These are phyloP conservation scores for Mycena sp. DNA, from an alignment of 1,284 basidiomycete species.

Conservation along the genomic window DNA sequence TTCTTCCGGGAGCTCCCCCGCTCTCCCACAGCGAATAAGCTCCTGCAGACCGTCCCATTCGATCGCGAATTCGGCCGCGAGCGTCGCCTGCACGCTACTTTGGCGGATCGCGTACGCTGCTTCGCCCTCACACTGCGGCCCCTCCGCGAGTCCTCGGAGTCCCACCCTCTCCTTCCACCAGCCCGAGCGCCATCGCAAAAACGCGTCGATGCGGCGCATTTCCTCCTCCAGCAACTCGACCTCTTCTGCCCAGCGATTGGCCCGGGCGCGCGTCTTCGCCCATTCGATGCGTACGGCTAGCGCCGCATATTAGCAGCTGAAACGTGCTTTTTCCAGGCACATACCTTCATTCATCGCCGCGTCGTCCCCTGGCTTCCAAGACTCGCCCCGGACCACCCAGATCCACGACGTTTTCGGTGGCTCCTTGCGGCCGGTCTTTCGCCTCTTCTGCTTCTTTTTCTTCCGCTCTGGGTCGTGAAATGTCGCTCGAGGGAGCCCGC, in stretches of 20 bases:
- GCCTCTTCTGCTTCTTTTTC: not conserved
- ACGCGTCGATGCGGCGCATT: slow-evolving; percentile 32
- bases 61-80: not conserved
- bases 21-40: not conserved
- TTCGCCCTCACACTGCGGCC: no score
- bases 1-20: not conserved
- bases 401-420: not conserved
- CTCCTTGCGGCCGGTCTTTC: not conserved
- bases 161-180: no score
- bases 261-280: slow-evolving; percentile 33
- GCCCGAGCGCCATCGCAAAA: slow-evolving; percentile 3
- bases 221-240: slow-evolving; percentile 36
- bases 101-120: no score
- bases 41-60: slow-evolving; percentile 3
- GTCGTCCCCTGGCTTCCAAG: not conserved
- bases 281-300: slow-evolving; percentile 36
- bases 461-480: not conserved
- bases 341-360: slow-evolving; percentile 3
- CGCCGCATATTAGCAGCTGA: no score
- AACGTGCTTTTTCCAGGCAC: not conserved
- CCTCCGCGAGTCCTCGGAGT: no score
- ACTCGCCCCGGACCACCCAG: no score
- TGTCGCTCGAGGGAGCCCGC: not conserved
- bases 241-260: not conserved
- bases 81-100: no score